Conservation (phyloP, 441 rosid genomes). For the Aquilaria agallochum region DNA sequence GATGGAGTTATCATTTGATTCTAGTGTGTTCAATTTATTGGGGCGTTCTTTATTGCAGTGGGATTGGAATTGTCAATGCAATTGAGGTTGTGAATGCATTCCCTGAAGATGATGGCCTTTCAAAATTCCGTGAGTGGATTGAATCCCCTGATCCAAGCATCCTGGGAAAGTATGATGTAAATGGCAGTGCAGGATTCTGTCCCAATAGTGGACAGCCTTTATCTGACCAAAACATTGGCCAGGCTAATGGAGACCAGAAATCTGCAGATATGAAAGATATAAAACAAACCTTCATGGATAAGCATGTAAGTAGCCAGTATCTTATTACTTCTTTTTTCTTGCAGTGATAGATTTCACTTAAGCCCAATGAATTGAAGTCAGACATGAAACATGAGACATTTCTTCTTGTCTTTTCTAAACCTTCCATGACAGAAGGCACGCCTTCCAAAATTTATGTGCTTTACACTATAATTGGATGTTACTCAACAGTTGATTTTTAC, state of each 20-base stretch:
- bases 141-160: conserved; percentile 96
- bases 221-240: conserved; percentile 20
- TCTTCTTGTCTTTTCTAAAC: no score
- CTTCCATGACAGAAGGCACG: no score
- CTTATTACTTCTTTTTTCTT: conserved; percentile 8
- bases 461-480: no score
- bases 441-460: no score
- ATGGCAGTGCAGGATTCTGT: conserved; percentile 21
- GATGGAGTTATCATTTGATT: neutral
- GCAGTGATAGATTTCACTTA: no score
- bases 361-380: no score
- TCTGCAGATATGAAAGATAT: conserved; percentile 35
- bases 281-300: conserved; percentile 79
- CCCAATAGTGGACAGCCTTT: conserved; percentile 1
- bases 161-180: conserved; percentile 49
- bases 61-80: conserved; percentile 98
- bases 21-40: conserved; percentile 3
- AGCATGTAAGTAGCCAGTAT: conserved; percentile 51
- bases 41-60: conserved; percentile 54
- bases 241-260: conserved; percentile 25
- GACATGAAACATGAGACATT: no score
- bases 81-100: conserved; percentile 94
- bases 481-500: conserved; percentile 2
- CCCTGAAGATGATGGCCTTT: conserved; percentile 91
- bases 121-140: conserved; percentile 88